Conservation (phyloP, 23 red algal species). For the Gracilaria caudata region DNA sequence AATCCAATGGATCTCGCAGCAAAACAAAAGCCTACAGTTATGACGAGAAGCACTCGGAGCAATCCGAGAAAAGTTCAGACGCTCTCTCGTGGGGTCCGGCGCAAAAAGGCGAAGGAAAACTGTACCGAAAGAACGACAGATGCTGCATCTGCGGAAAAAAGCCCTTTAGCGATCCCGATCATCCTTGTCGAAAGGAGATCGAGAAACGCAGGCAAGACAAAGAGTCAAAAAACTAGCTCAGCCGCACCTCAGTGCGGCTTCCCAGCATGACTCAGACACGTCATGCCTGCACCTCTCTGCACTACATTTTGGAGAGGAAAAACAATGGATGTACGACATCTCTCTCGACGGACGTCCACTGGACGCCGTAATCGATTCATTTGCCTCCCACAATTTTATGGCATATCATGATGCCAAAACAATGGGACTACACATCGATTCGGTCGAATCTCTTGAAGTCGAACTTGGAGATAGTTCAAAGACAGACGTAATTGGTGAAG, state of each 20-base stretch:
- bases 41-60: neutral
- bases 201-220: neutral
- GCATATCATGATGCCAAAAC: neutral
- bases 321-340: conserved; percentile 5
- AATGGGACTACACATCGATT: conserved; percentile 11
- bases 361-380: conserved; percentile 35
- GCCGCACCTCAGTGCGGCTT: conserved; percentile 31
- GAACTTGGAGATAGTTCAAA: conserved; percentile 28
- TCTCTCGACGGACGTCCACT: conserved; percentile 13
- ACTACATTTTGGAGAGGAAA: conserved; percentile 11
- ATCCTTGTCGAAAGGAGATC: conserved; percentile 23
- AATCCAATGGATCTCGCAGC: neutral
- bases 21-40: neutral
- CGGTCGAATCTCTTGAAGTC: neutral
- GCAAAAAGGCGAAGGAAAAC: conserved; percentile 17
- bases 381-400: conserved; percentile 48
- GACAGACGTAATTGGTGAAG: conserved; percentile 16
- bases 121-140: neutral
- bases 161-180: conserved; percentile 25
- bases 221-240: conserved; percentile 44
- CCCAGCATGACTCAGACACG: neutral
- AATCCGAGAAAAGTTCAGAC: conserved; percentile 3
- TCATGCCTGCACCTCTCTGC: neutral
- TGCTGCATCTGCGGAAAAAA: conserved; percentile 34
- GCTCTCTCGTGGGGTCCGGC: conserved; percentile 18